phyloP scores from a whole-genome alignment of 108 stramenopile species.

The Nitzschia sp. region DNA sequence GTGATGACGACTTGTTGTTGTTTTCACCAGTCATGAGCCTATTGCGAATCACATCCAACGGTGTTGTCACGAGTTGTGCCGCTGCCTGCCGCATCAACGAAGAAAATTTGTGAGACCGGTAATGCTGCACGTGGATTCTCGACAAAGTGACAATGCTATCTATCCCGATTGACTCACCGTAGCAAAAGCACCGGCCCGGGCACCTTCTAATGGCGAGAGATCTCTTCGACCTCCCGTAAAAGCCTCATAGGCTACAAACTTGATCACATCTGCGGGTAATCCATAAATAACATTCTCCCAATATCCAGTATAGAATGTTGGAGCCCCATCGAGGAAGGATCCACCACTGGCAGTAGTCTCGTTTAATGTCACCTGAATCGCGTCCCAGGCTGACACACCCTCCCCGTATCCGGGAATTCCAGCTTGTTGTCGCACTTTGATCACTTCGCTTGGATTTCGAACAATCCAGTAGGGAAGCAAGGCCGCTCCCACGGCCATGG shows the following conservation, averaged over 20 bases:
- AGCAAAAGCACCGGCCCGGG: constrained; percentile 65
- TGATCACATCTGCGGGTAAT: constrained; percentile 79
- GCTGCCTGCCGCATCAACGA: background rate
- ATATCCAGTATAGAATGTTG: constrained; percentile 70
- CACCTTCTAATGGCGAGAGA: constrained; percentile 64
- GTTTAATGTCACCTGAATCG: constrained; percentile 37
- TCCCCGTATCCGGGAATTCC: constrained; percentile 54
- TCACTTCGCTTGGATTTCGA: constrained; percentile 82
- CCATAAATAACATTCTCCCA: constrained; percentile 82
- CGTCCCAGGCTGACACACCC: constrained; percentile 48
- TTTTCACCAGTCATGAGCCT: constrained; percentile 54
- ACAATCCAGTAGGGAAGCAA: constrained; percentile 76
- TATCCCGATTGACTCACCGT: constrained; percentile 32
- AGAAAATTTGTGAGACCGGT: no score
- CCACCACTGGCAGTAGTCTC: constrained; percentile 3
- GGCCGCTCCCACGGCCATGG: constrained; percentile 64
- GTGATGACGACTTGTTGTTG: background rate
- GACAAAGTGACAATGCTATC: no score
- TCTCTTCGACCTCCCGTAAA: constrained; percentile 45
- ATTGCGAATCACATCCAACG: constrained; percentile 81
- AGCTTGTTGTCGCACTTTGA: constrained; percentile 81
- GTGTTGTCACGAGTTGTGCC: constrained; percentile 75
- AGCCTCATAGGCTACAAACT: constrained; percentile 73
- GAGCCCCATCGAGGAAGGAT: constrained; percentile 9
- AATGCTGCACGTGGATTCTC: no score